Conservation (phyloP, 1,284 basidiomycete genomes). For the Apiotrichum domesticum region DNA sequence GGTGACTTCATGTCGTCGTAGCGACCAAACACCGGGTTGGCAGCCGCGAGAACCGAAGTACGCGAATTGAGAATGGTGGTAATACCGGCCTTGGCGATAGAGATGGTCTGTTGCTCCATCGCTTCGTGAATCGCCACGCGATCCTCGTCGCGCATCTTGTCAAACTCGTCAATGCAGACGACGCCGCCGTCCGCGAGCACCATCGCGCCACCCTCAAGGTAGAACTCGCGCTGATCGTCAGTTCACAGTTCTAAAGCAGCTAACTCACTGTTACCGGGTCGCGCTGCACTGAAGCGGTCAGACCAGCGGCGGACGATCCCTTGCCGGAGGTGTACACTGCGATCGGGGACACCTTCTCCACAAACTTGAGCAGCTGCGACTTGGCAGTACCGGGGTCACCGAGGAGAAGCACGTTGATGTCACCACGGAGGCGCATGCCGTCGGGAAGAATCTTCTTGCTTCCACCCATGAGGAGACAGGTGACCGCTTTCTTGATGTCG, state of each 20-base stretch:
- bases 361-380: constrained; percentile 94
- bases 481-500: constrained; percentile 98
- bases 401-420: constrained; percentile 93
- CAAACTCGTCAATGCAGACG: constrained; percentile 99
- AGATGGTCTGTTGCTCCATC: constrained; percentile 99
- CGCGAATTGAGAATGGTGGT: constrained; percentile 96
- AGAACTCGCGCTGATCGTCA: constrained; percentile 78
- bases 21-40: constrained; percentile 96
- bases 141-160: constrained; percentile 99
- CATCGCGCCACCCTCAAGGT: constrained; percentile 98
- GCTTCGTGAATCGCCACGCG: constrained; percentile 99
- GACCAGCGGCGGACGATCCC: constrained; percentile 93
- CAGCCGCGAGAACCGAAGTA: constrained; percentile 93
- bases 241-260: not conserved
- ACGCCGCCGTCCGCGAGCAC: constrained; percentile 97
- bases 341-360: constrained; percentile 96
- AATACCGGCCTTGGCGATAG: constrained; percentile 98
- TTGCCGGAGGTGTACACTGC: constrained; percentile 98
- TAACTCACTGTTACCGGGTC: constrained; percentile 74
- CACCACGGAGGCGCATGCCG: constrained; percentile 92
- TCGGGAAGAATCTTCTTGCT: constrained; percentile 98
- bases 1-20: constrained; percentile 97
- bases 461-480: constrained; percentile 90
- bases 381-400: constrained; percentile 99
- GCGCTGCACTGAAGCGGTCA: constrained; percentile 95